phyloP scores from a whole-genome alignment of 306 rosid species.

The Gastrolobium bilobum region DNA sequence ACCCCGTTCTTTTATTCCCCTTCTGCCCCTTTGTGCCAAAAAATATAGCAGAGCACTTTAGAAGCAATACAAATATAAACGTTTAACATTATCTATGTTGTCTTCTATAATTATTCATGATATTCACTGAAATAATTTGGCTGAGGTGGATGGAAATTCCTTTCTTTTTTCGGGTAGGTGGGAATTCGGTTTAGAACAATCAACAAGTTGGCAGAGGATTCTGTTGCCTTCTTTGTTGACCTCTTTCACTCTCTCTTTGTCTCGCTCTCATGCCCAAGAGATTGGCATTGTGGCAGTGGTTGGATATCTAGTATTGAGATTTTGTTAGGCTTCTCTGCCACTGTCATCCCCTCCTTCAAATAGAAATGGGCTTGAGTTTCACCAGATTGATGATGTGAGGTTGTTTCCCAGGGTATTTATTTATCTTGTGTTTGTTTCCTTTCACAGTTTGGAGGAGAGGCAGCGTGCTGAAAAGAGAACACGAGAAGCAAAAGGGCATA shows the following conservation, averaged over 20 bases:
- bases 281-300: background rate
- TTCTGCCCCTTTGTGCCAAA: background rate
- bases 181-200: background rate
- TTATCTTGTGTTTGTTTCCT: conserved; percentile 23
- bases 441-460: conserved; percentile 89
- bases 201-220: background rate
- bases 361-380: conserved; percentile 33
- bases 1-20: conserved; percentile 40
- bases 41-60: conserved; percentile 20
- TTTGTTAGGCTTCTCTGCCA: conserved; percentile 27
- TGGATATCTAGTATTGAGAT: conserved; percentile 25
- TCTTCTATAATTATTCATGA: conserved; percentile 7
- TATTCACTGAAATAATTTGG: conserved; percentile 18
- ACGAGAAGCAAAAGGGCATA: conserved; percentile 68
- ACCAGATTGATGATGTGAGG: conserved; percentile 23
- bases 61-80: conserved; percentile 37
- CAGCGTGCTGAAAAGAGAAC: conserved; percentile 90
- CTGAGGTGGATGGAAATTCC: conserved; percentile 31
- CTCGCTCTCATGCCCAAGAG: conserved; percentile 9
- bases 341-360: conserved; percentile 19
- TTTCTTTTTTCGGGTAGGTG: background rate
- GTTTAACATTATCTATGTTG: conserved; percentile 13
- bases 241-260: background rate
- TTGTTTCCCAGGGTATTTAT: conserved; percentile 14
- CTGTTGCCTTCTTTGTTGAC: background rate